phyloP scores from a whole-genome alignment of 169 alveolate species.

The Babesia bovis region DNA sequence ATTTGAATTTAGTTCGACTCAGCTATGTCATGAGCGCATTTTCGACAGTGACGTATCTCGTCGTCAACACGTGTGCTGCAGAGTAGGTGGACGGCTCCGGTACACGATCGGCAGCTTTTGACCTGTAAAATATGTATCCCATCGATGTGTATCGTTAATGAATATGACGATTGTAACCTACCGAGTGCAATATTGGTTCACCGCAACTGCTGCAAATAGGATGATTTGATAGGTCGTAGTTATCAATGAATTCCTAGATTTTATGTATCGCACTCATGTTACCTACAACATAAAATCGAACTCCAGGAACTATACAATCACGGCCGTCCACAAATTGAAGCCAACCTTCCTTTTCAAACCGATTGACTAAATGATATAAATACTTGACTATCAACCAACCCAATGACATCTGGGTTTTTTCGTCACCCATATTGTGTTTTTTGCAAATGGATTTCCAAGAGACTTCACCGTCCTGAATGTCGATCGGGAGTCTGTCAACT shows the following conservation, averaged over 20 bases:
- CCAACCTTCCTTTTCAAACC: slow-evolving; percentile 37
- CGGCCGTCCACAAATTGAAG: not conserved
- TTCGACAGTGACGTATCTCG: not conserved
- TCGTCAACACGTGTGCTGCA: not conserved
- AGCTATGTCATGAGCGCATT: too few species aligned
- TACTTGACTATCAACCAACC: slow-evolving; percentile 31
- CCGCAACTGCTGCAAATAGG: slow-evolving; percentile 33
- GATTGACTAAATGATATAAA: slow-evolving; percentile 14
- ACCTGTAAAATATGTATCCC: not conserved
- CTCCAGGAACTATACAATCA: slow-evolving; percentile 31
- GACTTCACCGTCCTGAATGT: not conserved
- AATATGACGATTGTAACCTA: not conserved
- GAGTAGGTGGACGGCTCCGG: not conserved
- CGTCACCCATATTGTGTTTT: not conserved
- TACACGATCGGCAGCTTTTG: not conserved
- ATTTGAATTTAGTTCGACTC: too few species aligned
- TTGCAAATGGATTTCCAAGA: slow-evolving; percentile 46
- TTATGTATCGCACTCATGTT: not conserved
- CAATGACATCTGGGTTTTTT: slow-evolving; percentile 5
- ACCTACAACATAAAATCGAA: slow-evolving; percentile 49
- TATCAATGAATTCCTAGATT: slow-evolving; percentile 22
- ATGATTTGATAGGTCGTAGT: slow-evolving; percentile 7
- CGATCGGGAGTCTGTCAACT: too few species aligned
- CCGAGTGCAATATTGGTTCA: slow-evolving; percentile 19
- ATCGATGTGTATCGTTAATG: not conserved